Conservation (phyloP, 1,139 yeast species). For the Zhuliangozyma parablackwelliae region DNA sequence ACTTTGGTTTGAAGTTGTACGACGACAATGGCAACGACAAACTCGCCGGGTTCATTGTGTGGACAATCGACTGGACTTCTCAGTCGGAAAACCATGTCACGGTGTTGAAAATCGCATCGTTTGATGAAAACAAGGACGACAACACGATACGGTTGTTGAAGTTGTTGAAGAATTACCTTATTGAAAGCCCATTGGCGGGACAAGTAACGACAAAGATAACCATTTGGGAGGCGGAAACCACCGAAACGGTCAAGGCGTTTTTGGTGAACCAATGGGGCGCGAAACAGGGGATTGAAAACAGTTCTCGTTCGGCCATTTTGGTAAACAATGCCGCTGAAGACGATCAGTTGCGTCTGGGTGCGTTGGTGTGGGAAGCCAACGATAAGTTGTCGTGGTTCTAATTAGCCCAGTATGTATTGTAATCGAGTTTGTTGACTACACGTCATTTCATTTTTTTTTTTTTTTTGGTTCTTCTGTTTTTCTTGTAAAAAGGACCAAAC, state of each 20-base stretch:
- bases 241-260: constrained; percentile 10
- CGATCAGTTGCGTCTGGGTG: constrained; percentile 18
- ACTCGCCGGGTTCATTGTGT: constrained; percentile 28
- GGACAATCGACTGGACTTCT: constrained; percentile 39
- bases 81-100: constrained; percentile 21
- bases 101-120: constrained; percentile 25
- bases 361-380: constrained; percentile 42
- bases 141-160: constrained; percentile 20
- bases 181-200: constrained; percentile 4
- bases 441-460: too few relatives aligned
- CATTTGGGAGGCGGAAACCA: constrained; percentile 36
- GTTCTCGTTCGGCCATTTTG: constrained; percentile 36
- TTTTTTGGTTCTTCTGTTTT: too few relatives aligned
- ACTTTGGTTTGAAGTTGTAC: constrained; percentile 29
- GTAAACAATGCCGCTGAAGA: constrained; percentile 23
- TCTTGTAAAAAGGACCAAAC: too few relatives aligned
- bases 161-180: constrained; percentile 17
- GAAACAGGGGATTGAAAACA: constrained; percentile 24
- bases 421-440: too few relatives aligned
- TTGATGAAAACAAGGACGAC: constrained; percentile 15
- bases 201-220: constrained; percentile 17
- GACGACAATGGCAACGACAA: constrained; percentile 9
- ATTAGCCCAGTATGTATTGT: constrained; percentile 1
- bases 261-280: constrained; percentile 14
- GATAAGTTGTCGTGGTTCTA: constrained; percentile 46